Evolutionary conservation across 371 early-diverging fungal genomes (phyloP).

Genomic region (Rhizopus stolonifer): DNA sequence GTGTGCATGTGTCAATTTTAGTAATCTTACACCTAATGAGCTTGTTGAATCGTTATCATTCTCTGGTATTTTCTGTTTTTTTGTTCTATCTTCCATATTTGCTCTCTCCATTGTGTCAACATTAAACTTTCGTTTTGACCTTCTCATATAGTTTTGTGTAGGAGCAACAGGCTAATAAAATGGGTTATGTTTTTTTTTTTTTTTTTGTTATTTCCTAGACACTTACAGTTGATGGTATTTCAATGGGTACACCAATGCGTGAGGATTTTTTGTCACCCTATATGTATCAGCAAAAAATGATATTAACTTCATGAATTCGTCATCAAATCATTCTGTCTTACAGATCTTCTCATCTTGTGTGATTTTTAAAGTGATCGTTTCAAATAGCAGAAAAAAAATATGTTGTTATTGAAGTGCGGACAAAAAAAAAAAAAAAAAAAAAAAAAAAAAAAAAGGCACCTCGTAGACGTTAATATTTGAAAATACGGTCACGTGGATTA

Average conservation of each 20-base stretch:
- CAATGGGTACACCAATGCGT: slow-evolving; percentile 1
- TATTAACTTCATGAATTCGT: too few relatives aligned
- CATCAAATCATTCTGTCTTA: too few relatives aligned
- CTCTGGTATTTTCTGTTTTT: too few relatives aligned
- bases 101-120: too few relatives aligned
- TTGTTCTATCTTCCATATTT: too few relatives aligned
- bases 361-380: too few relatives aligned
- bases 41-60: not conserved
- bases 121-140: not conserved
- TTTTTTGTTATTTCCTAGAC: not conserved
- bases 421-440: slow-evolving; percentile 18
- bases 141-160: not conserved
- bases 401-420: too few relatives aligned
- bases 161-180: not conserved
- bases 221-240: slow-evolving; percentile 1
- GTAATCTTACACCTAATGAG: not conserved
- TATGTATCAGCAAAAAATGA: not conserved
- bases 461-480: too few relatives aligned
- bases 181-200: not conserved
- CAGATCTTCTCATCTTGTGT: too few relatives aligned
- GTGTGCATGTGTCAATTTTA: too few relatives aligned
- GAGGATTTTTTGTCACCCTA: not conserved
- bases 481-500: too few relatives aligned
- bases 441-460: slow-evolving; percentile 22
- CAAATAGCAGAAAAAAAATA: too few relatives aligned